These are phyloP conservation scores for Penicillium maclennaniae DNA, from an alignment of 495 filamentous ascomycete genomes.

Conservation along the genomic window DNA sequence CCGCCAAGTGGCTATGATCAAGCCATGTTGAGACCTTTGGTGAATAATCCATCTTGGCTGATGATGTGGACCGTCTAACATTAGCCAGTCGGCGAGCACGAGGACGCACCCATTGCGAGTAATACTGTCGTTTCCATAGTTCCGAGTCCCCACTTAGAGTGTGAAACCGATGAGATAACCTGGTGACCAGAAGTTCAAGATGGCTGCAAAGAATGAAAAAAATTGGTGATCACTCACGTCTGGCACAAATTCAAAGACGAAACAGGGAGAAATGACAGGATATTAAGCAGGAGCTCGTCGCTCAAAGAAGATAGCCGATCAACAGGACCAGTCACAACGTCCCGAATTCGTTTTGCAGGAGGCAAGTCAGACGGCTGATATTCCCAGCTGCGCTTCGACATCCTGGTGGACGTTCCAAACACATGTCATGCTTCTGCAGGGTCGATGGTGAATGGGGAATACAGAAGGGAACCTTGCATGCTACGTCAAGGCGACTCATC, in stretches of 20 bases:
- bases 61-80: constrained; percentile 44
- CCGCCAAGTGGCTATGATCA: constrained; percentile 61
- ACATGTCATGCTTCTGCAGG: not conserved
- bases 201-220: not conserved
- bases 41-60: constrained; percentile 56
- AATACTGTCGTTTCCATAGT: constrained; percentile 89
- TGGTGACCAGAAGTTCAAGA: constrained; percentile 24
- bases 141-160: constrained; percentile 76
- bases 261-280: constrained; percentile 72
- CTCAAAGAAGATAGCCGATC: constrained; percentile 63
- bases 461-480: constrained; percentile 1
- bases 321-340: constrained; percentile 10
- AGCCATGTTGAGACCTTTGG: constrained; percentile 78
- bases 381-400: constrained; percentile 45
- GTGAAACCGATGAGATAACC: constrained; percentile 74
- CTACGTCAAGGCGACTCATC: constrained; percentile 23
- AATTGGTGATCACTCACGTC: constrained; percentile 40
- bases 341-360: constrained; percentile 37
- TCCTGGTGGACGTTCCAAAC: constrained; percentile 19
- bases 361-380: constrained; percentile 11
- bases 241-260: constrained; percentile 66
- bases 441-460: not conserved
- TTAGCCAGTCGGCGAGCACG: constrained; percentile 74
- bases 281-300: constrained; percentile 82
- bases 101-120: constrained; percentile 82